Base-by-base conservation (phyloP, 805 yeast genomes). In the Scheffersomyces coipomensis region DNA sequence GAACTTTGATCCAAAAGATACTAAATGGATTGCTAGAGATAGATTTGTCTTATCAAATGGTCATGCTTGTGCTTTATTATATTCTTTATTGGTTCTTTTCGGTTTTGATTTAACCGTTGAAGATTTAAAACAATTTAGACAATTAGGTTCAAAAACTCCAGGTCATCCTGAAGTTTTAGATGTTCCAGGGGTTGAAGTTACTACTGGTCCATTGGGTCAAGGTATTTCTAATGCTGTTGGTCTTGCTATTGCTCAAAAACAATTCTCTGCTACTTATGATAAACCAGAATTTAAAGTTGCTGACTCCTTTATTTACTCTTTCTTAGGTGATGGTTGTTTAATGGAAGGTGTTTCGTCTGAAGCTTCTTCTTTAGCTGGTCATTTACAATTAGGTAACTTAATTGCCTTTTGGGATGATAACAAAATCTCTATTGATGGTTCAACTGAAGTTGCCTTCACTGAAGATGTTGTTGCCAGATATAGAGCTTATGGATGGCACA, bases 151-250 rank as follows among this genome's bases (percentile, higher is more conserved):
- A 49, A 85, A 82, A 71, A 85, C 96, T 45, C 98, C 99, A 36
- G 99, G 99, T 53, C 99, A 91, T 73, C 99, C 99, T 41, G 99
- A 91, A 75, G 78, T 71, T 46, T 47, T 51, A 39, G 95, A 86
- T 60, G 77, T 85, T 45, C 89, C 93, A 38, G 98, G 98, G 64
- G 81, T 89, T 17, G 99, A 91, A 66, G 96, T 90, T 58, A 89
- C 98, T 66, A 91, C 98, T 46, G 99, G 99, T 67, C 98, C 99
- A 42, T 80, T 91, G 58, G 99, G 99, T 65, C 99, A 91, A 74
- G 99, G 99, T 83, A 79, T 91, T 56, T 76, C 85, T 56, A 90
- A 88, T 65, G 97, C 97, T 40, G 95, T 91, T 56, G 99, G 99
- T 74, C 64, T 91, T 52, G 98, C 99, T 42, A 79, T 91, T 58